These are phyloP conservation scores for Sporothrix euskadiensis DNA, from an alignment of 2,329 filamentous ascomycete species.

Conservation along the genomic window DNA sequence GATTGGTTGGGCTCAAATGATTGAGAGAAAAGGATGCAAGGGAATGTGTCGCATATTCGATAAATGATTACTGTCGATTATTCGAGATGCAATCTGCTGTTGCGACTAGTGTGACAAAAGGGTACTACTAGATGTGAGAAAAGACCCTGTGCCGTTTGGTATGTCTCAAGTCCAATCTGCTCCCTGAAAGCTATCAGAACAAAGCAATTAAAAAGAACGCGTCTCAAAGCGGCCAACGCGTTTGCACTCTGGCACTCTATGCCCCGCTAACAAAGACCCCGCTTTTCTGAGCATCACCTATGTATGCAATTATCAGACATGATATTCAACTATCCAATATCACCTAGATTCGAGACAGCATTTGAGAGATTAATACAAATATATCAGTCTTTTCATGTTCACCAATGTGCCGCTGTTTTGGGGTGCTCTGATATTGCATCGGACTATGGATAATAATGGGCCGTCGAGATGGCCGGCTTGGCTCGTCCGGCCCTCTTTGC, in stretches of 20 bases:
- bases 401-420: background rate
- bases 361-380: background rate
- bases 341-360: background rate
- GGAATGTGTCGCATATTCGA: background rate
- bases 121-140: background rate
- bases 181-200: background rate
- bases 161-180: background rate
- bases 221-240: background rate
- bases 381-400: background rate
- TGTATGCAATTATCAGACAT: background rate
- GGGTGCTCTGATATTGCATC: background rate
- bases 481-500: background rate
- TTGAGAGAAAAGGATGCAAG: background rate
- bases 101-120: background rate
- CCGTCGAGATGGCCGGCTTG: background rate
- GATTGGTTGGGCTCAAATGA: background rate
- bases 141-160: background rate
- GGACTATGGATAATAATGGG: background rate
- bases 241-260: background rate
- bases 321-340: background rate
- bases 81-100: background rate
- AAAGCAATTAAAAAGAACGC: slow-evolving; percentile 10
- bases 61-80: background rate
- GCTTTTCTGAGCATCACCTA: background rate
- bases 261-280: background rate